Conservation (phyloP, 495 filamentous ascomycete genomes). For the Penicillium verhagenii region DNA sequence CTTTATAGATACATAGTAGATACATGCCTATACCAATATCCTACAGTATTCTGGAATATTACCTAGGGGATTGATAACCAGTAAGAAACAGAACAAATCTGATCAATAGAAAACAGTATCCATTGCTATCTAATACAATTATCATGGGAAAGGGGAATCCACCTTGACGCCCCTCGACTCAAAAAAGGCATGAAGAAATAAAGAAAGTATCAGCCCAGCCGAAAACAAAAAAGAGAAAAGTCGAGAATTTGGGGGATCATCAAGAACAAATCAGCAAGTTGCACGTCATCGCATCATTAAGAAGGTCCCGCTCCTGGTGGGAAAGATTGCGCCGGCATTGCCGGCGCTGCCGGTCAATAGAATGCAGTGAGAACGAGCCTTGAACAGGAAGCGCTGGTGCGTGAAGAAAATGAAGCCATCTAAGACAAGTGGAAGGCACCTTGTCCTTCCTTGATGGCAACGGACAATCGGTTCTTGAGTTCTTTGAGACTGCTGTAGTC, state of each 20-base stretch:
- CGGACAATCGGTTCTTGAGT: constrained; percentile 70
- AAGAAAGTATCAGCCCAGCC: constrained; percentile 18
- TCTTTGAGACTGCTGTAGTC: constrained; percentile 84
- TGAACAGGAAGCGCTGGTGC: neutral
- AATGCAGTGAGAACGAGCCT: neutral
- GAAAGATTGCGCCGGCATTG: constrained; percentile 6
- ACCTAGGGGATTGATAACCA: no score
- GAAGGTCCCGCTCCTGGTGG: constrained; percentile 1
- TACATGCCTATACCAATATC: no score
- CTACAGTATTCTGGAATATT: no score
- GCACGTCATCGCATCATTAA: constrained; percentile 25
- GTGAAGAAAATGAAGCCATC: constrained; percentile 2
- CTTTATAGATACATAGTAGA: no score
- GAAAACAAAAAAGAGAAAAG: constrained; percentile 13
- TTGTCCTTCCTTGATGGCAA: constrained; percentile 95
- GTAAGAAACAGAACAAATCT: neutral
- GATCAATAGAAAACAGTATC: constrained; percentile 9
- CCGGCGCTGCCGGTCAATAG: neutral
- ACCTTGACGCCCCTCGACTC: constrained; percentile 23
- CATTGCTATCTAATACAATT: constrained; percentile 44
- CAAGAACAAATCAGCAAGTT: constrained; percentile 19
- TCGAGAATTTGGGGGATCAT: constrained; percentile 16
- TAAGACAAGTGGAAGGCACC: constrained; percentile 97
- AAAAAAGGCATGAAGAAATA: constrained; percentile 17
- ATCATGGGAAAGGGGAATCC: constrained; percentile 14